phyloP scores from a whole-genome alignment of 75 land plant genomes.

The Chamaecyparis obtusa region DNA sequence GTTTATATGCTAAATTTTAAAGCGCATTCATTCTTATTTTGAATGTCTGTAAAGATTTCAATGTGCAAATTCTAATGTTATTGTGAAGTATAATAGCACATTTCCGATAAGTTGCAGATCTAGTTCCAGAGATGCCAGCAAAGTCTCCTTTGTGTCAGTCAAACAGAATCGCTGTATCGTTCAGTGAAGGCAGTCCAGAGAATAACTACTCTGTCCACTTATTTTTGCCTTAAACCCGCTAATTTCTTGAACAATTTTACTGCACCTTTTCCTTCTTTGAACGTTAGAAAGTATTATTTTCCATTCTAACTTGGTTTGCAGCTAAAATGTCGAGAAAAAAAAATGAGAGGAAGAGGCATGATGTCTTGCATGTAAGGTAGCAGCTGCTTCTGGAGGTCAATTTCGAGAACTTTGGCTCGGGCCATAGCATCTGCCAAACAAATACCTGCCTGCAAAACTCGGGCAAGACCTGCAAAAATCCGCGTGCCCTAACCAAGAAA shows the following conservation, averaged over 20 bases:
- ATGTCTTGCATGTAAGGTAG: slow-evolving; percentile 88
- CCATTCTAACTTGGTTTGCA: slow-evolving; percentile 82
- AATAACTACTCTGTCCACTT: slow-evolving; percentile 81
- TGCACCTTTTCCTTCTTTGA: slow-evolving; percentile 85
- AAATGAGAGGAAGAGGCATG: slow-evolving; percentile 82
- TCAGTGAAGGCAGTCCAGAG: slow-evolving; percentile 96
- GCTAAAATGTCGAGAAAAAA: slow-evolving; percentile 94
- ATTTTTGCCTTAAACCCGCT: slow-evolving; percentile 67
- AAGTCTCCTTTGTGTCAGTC: slow-evolving; percentile 85
- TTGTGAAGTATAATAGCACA: too few species aligned
- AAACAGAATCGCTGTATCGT: slow-evolving; percentile 86
- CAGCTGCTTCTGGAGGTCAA: slow-evolving; percentile 67
- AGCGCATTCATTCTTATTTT: too few species aligned
- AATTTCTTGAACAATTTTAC: slow-evolving; percentile 75
- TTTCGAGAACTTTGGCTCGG: too few species aligned
- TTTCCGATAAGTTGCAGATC: too few species aligned
- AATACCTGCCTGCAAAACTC: too few species aligned
- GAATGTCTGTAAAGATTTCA: too few species aligned
- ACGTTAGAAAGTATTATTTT: slow-evolving; percentile 77
- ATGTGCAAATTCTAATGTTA: too few species aligned
- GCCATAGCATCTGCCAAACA: slow-evolving; percentile 85
- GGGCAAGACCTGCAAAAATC: too few species aligned
- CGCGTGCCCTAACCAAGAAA: too few species aligned
- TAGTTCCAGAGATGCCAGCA: slow-evolving; percentile 53
- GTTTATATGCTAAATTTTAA: too few species aligned